Base-by-base conservation (phyloP, 140 eudicot genomes). In the Stevia rebaudiana region DNA sequence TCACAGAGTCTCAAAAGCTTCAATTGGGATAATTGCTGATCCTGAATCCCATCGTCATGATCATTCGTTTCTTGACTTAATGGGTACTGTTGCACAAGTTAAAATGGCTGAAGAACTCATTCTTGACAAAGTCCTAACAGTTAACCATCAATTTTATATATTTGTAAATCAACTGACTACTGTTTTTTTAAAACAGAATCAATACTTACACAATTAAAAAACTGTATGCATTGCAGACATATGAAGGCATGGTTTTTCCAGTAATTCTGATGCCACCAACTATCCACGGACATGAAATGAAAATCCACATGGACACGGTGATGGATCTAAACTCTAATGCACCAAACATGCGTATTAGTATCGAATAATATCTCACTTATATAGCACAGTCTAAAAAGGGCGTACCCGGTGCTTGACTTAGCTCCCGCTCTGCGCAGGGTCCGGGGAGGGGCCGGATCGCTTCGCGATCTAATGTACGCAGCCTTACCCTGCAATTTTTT, bases 241-340 rank as follows among this genome's bases (percentile, higher is more conserved):
- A 71, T 62, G 15, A 28, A 33, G 40, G 59, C 21, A 6, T 15
- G 5, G 11, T 39, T 5, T 71, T 36, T 37, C 70, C 63, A 1
- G 61, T 71, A 19, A 61, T 71, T 71, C 62, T 71, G 63, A 71
- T 71, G 70, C 69, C 76, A 37, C 76, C 70, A 61, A 71, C 63
- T 23, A 17, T 71, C 19, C 6, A 39, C 39, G 63, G 35, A 41
- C 42, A 37, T 18, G 23, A 40, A 48, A 39, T 49, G 13, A 46
- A 4, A 42, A 11, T 71, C 70, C 52, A 30, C 31, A 22, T 37
- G 17, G 24, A 37, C 42, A 61, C 61, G 70, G 76, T 48, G 19
- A 39, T 28, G 16, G 1, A 50, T 49, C 53, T 6, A n/a, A 6
- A 61, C 69, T 37, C 11, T 22, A 28, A 3, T 41, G 18, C 15